phyloP scores from a whole-genome alignment of 2,329 filamentous ascomycete species.

The Sclerotinia nivalis region DNA sequence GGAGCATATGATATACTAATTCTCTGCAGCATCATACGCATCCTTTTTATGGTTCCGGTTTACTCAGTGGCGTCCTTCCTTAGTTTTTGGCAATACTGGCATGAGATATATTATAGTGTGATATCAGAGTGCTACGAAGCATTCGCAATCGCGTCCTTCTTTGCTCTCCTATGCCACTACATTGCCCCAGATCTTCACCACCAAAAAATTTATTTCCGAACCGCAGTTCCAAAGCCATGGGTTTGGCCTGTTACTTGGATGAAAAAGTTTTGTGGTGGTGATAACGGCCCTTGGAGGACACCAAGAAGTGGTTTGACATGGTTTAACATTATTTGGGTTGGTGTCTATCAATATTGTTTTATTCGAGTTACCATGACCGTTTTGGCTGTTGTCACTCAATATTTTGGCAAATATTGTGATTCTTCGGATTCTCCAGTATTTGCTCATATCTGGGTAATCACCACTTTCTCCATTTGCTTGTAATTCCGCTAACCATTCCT shows the following conservation, averaged over 20 bases:
- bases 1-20: constrained; percentile 23
- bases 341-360: constrained; percentile 84
- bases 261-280: constrained; percentile 67
- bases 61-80: constrained; percentile 76
- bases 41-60: constrained; percentile 84
- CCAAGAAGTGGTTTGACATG: constrained; percentile 81
- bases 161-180: constrained; percentile 79
- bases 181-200: constrained; percentile 73
- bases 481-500: constrained; percentile 24
- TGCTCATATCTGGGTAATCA: constrained; percentile 76
- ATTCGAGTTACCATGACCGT: constrained; percentile 78
- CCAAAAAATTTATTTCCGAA: constrained; percentile 80
- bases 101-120: constrained; percentile 79
- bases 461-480: constrained; percentile 18
- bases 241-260: constrained; percentile 71
- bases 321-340: constrained; percentile 86
- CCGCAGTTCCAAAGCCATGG: constrained; percentile 70
- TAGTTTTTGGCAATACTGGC: constrained; percentile 71
- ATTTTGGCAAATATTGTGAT: constrained; percentile 72
- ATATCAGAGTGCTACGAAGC: constrained; percentile 86
- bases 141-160: constrained; percentile 85
- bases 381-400: constrained; percentile 71
- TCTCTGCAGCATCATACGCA: constrained; percentile 70
- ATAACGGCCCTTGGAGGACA: constrained; percentile 69
- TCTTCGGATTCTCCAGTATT: constrained; percentile 75